Evolutionary conservation across 2,329 filamentous ascomycete species (phyloP).

Genomic region (Penicillium brevicompactum): DNA sequence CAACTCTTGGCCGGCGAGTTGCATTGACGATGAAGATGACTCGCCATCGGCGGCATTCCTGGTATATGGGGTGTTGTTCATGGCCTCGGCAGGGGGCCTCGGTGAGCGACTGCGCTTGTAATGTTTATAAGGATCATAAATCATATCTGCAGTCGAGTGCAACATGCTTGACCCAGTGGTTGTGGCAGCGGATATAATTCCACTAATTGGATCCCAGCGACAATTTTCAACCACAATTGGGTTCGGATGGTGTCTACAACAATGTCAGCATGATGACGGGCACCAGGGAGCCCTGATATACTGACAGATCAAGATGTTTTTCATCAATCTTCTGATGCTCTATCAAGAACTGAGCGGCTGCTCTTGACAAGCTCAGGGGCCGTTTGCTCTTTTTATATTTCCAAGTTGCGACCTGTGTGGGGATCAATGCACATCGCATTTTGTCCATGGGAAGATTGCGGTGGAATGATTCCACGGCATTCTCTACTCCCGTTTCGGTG

Average conservation of each 20-base stretch:
- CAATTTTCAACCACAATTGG: slow-evolving; percentile 37
- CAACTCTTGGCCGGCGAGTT: background rate
- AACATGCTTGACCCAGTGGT: slow-evolving; percentile 30
- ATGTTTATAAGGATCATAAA: slow-evolving; percentile 33
- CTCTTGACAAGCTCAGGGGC: slow-evolving; percentile 24
- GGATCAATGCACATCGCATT: slow-evolving; percentile 30
- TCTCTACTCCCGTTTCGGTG: slow-evolving; percentile 43
- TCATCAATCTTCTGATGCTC: slow-evolving; percentile 24
- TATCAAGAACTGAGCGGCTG: slow-evolving; percentile 27
- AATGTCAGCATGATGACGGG: background rate
- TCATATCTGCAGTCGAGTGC: slow-evolving; percentile 27
- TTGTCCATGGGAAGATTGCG: slow-evolving; percentile 29
- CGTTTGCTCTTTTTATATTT: slow-evolving; percentile 12
- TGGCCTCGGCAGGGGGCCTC: background rate
- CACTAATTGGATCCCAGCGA: slow-evolving; percentile 37
- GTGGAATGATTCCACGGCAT: slow-evolving; percentile 51
- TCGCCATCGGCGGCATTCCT: background rate
- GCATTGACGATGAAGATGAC: background rate
- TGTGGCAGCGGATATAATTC: slow-evolving; percentile 28
- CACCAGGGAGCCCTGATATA: background rate
- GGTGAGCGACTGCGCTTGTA: slow-evolving; percentile 16
- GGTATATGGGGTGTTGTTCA: background rate
- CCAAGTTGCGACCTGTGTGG: slow-evolving; percentile 30
- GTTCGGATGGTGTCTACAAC: slow-evolving; percentile 26
- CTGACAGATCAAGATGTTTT: slow-evolving; percentile 25